Conservation (phyloP, 306 rosid genomes). For the Cucumis melo region DNA sequence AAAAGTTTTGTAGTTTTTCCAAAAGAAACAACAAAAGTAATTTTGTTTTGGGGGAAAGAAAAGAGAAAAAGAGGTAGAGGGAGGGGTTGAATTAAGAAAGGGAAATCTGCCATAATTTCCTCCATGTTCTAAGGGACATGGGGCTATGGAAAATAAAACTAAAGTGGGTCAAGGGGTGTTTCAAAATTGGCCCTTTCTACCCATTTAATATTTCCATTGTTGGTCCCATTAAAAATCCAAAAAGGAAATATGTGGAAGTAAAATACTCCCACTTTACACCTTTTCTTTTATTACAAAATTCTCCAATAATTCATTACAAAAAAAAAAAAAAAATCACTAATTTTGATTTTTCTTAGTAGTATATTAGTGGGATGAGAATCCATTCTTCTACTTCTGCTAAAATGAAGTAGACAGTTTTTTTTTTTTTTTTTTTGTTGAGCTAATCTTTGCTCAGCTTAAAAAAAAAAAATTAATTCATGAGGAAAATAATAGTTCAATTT, state of each 20-base stretch:
- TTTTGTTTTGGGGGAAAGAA: too few species aligned
- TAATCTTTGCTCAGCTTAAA: too few species aligned
- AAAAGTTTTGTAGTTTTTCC: too few species aligned
- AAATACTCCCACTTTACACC: background rate
- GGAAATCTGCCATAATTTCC: constrained; percentile 72
- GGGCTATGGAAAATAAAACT: constrained; percentile 44
- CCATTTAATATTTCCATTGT: background rate
- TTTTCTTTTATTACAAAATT: background rate
- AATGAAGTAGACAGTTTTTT: too few species aligned
- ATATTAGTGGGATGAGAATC: too few species aligned
- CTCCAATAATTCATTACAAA: background rate
- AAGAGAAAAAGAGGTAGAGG: background rate
- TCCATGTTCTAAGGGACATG: constrained; percentile 83
- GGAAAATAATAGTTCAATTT: too few species aligned
- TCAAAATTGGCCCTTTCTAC: constrained; percentile 36
- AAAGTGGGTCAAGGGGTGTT: constrained; percentile 42
- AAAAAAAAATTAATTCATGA: too few species aligned
- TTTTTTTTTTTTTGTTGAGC: too few species aligned
- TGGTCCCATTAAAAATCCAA: background rate
- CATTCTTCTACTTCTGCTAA: too few species aligned
- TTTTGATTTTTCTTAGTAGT: too few species aligned
- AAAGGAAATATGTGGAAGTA: background rate
- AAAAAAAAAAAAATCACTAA: too few species aligned
- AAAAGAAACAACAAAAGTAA: too few species aligned
- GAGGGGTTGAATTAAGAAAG: background rate